Evolutionary conservation across 2,329 filamentous ascomycete genomes (phyloP), one percentile per base, ranked within the genome.

Genomic region (Fusarium citri): DNA sequence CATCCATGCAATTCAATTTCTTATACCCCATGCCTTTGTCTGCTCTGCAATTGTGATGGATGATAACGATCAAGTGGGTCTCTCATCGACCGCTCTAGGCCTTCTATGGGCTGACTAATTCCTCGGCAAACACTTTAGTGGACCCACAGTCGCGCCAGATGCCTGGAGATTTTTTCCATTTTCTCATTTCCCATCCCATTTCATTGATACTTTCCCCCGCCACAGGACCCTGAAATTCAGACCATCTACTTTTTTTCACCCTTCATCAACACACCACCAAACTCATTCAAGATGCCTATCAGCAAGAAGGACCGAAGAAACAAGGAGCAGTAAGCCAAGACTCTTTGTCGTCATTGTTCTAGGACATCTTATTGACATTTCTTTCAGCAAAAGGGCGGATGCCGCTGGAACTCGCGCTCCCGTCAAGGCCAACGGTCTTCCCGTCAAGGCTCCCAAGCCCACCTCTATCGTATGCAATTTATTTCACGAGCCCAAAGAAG

Each of bases 391-490:
- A 74, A 85, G 83, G 68, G 86, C 83, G 43, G 86, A 88, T 6
- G 82, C 82, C 28, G 85, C 84, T 30, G 86, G 86, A 64, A 88
- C 86, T 56, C 82, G 85, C 51, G 80, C 82, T 34, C 80, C 84
- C 1, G 84, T 87, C 64, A 86, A 87, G 78, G 76, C 85, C 20
- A 87, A 88, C 69, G 86, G 86, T 28, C 81, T 86, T 3, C 86
- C 86, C 3, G 84, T 86, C 67, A 88, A 88, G 80, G 62, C 84
- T 1, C 80, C 83, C 1, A 87, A 86, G 80, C 82, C 74, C 10
- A 76, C 74, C 25, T 76, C 74, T 0, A 76, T 76, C 46, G 74
- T 76, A 34, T 61, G 66, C 28, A 14, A 18, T 20, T 37, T 11
- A 9, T 2, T 5, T 8, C 22, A 12, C 20, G 11, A 4, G 1